Base-by-base conservation (phyloP, 805 yeast species). In the Metschnikowia kunwiensis region DNA sequence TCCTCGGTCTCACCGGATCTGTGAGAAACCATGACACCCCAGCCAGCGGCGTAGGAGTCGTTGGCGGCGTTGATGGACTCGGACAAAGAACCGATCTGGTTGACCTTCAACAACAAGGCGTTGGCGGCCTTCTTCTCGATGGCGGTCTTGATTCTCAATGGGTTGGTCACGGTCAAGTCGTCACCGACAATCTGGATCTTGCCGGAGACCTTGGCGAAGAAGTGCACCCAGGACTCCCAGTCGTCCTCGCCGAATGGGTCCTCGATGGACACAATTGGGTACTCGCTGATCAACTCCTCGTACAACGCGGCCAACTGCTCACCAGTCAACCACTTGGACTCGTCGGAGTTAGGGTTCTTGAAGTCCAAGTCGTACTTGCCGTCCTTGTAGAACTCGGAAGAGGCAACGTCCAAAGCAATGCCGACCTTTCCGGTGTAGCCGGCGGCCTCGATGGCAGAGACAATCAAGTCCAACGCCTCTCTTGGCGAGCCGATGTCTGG, bases 11-110 rank as follows among this genome's bases (percentile, higher is more conserved):
- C 98, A 77, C 98, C 98, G 58, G 97, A 89, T 82, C 98, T 88
- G 87, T 91, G 98, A 62, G 97, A 89, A 60, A 93, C 97, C 97
- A 91, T 89, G 65, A 89, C 96, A 79, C 97, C 97, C 98, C 98
- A 91, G 65, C 87, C 87, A 51, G 96, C 97, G 51, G 80, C 82
- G 75, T 80, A 89, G 43, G 97, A 86, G 72, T 85, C 93, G 69
- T 85, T 73, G 61, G 97, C 97, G 62, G 97, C 97, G 70, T 87
- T 78, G 73, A 91, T 88, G 51, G 97, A 86, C 80, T 91, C 98
- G 57, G 95, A 68, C 59, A 91, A 75, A 54, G 97, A 75, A 78
- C 98, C 98, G 58, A 91, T 91, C 80, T 91, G 98, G 89, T 91
- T 91, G 55, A 93, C 96, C 86, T 91, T 91, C 70, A 91, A 80